Base-by-base conservation (phyloP, 768 basidiomycete genomes). In the Tricholoma furcatifolium region DNA sequence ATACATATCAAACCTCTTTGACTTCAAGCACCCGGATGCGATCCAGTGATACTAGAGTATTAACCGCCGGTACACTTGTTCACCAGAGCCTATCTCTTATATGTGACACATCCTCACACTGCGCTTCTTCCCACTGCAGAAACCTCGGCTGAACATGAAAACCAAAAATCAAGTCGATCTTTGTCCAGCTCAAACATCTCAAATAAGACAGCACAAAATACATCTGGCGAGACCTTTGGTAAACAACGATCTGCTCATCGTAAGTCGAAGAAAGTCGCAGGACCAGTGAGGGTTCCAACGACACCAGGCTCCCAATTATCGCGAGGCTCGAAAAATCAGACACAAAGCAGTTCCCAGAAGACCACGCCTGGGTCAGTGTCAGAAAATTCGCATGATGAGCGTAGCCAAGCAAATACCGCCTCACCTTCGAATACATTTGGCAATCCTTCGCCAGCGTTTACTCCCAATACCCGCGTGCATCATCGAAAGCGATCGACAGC, bases 381-480 rank as follows among this genome's bases (percentile, higher is more conserved):
- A 4, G 50, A 51, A 46, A 41, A 32, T 14, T 60, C 62, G 9
- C 53, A 52, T 21, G 44, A 43, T 32, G 48, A 43, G 17, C 57
- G 54, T 12, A 58, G 53, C 23, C 53, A 51, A 39, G 51, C 58
- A 45, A 58, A 51, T 40, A 56, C 58, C 36, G 55, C 58, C 27
- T 66, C 68, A 24, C 70, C 70, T 21, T 65, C 67, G 18, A 60
- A 70, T 59, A 72, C 67, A 27, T 69, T 72, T 46, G 70, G 70
- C 15, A 64, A 59, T 51, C 62, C 64, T 46, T 67, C 68, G 44
- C 70, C 69, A 38, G 58, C 62, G 32, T 65, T 65, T 49, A 71
- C 68, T 3, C 66, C 70, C n/a, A n/a, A n/a, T 52, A 59, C 53
- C 45, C 53, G 58, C 17, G 7, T 27, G 14, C 42, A 51, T 21